phyloP scores from a whole-genome alignment of 1,139 yeast genomes.

The Blastobotrys malaysiensis region DNA sequence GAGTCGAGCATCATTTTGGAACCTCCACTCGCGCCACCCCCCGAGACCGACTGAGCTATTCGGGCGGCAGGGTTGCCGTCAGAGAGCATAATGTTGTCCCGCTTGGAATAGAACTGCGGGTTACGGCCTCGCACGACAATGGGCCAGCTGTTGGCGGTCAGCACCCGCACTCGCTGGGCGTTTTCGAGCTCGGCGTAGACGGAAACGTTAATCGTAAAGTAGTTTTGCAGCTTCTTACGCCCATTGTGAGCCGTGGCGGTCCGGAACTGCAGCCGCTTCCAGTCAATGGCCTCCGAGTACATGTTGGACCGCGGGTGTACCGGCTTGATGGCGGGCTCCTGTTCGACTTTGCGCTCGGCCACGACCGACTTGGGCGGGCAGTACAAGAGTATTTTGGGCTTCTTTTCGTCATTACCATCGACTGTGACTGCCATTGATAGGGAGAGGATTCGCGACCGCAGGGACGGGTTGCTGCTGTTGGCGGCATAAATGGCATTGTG shows the following conservation, averaged over 20 bases:
- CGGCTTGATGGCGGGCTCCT: conserved; percentile 26
- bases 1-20: neutral
- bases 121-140: conserved; percentile 62
- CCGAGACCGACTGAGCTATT: neutral
- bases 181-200: conserved; percentile 37
- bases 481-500: conserved; percentile 27
- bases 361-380: conserved; percentile 25
- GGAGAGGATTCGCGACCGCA: conserved; percentile 25
- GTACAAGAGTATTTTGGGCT: conserved; percentile 24
- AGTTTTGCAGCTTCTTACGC: conserved; percentile 51
- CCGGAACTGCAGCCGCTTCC: conserved; percentile 46
- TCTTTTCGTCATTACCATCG: conserved; percentile 24
- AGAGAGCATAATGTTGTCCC: conserved; percentile 41
- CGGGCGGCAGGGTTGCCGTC: conserved; percentile 11
- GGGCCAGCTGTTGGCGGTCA: conserved; percentile 38
- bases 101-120: conserved; percentile 56
- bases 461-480: conserved; percentile 19
- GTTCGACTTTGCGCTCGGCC: conserved; percentile 16
- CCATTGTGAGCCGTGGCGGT: conserved; percentile 65
- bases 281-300: conserved; percentile 32
- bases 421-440: conserved; percentile 28
- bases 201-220: conserved; percentile 45
- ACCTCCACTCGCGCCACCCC: too few relatives aligned
- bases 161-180: conserved; percentile 26
- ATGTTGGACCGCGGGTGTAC: conserved; percentile 26